Percentiles rank a stretch among this genome's conserved stretches.
Conservation (phyloP, 768 basidiomycete species). For the Termitomyces heimii region DNA sequence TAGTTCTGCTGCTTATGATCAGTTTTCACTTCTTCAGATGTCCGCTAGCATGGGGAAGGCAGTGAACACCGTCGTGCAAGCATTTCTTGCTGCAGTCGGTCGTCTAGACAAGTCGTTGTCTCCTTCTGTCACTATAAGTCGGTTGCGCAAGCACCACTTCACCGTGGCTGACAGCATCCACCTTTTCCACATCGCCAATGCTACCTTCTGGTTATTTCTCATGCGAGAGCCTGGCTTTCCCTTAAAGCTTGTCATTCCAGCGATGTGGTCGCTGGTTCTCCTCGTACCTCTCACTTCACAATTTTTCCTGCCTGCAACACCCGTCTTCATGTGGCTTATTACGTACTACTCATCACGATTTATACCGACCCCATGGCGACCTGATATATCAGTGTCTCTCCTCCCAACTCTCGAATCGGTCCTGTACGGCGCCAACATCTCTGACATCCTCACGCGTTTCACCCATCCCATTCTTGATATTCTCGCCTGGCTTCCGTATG, state of each 20-base stretch:
- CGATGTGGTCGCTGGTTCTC: constrained; percentile 62
- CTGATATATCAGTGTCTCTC: constrained; percentile 83
- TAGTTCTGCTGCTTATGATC: not conserved
- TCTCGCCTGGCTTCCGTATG: constrained; percentile 95
- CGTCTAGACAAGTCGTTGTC: constrained; percentile 76
- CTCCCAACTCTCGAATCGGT: constrained; percentile 94
- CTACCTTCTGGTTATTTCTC: constrained; percentile 65
- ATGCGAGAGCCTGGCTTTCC: constrained; percentile 70
- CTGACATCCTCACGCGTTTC: constrained; percentile 91
- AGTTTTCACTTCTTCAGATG: constrained; percentile 4
- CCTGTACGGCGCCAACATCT: constrained; percentile 96
- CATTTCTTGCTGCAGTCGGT: constrained; percentile 55
- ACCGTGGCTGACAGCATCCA: constrained; percentile 53
- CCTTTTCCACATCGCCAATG: constrained; percentile 56
- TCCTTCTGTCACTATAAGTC: constrained; percentile 56
- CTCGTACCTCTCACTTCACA: constrained; percentile 84
- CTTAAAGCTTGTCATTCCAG: constrained; percentile 70
- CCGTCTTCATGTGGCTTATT: constrained; percentile 82
- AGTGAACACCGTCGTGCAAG: constrained; percentile 26
- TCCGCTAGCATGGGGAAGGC: constrained; percentile 14
- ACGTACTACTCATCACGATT: constrained; percentile 84
- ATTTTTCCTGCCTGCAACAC: constrained; percentile 85
- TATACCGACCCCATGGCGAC: constrained; percentile 72
- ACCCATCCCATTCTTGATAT: constrained; percentile 92
- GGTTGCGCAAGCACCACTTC: constrained; percentile 54